These are phyloP conservation scores for Exserohilum rostratum DNA, from an alignment of 2,329 filamentous ascomycete species.

Conservation along the genomic window DNA sequence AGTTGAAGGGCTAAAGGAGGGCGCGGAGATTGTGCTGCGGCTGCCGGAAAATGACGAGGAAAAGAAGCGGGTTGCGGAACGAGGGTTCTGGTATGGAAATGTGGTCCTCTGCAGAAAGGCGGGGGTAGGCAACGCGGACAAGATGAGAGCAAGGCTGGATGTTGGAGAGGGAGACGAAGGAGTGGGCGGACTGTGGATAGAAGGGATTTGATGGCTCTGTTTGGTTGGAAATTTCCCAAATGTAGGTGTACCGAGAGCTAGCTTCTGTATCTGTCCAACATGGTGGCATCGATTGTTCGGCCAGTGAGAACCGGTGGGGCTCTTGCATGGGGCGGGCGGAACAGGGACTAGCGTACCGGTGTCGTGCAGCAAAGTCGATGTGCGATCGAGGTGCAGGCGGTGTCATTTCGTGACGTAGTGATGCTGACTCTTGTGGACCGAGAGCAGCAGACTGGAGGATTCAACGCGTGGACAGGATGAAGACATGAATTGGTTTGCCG, in stretches of 20 bases:
- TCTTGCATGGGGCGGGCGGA: neutral
- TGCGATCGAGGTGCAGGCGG: neutral
- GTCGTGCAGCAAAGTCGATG: neutral
- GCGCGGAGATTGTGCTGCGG: conserved; percentile 27
- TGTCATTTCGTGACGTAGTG: too few relatives aligned
- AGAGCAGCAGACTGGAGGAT: neutral
- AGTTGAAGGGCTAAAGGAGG: conserved; percentile 17
- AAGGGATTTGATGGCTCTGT: conserved; percentile 20
- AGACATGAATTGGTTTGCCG: neutral
- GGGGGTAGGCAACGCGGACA: conserved; percentile 5
- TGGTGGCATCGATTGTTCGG: too few relatives aligned
- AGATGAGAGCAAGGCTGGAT: conserved; percentile 23
- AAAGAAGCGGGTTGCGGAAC: conserved; percentile 14
- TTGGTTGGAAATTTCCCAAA: neutral
- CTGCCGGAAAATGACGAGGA: conserved; percentile 30
- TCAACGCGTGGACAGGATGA: neutral
- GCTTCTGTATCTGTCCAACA: too few relatives aligned
- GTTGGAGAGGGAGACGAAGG: conserved; percentile 10
- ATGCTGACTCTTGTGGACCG: neutral
- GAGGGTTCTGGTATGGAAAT: conserved; percentile 36
- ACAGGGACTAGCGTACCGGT: neutral
- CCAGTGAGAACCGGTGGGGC: too few relatives aligned
- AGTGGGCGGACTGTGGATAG: conserved; percentile 34
- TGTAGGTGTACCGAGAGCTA: too few relatives aligned
- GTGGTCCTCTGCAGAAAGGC: conserved; percentile 29